A percentile compares a stretch with the other conserved stretches of the same genome.
Conservation (phyloP, 495 filamentous ascomycete species). For the Talaromyces wortmannii region DNA sequence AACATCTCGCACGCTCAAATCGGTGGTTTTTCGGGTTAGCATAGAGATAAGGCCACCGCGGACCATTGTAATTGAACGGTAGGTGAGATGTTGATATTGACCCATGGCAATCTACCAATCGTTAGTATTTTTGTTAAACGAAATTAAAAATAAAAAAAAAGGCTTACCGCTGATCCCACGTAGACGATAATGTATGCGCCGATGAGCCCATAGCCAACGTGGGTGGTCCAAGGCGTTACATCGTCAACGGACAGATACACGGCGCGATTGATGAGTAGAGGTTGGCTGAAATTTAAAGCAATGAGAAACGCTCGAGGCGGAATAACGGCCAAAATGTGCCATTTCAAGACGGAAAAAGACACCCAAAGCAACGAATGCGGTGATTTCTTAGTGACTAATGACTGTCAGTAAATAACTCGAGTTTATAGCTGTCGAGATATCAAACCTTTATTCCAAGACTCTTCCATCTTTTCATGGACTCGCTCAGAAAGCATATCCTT, state of each 20-base stretch:
- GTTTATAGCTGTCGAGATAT: not conserved
- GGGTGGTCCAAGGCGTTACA: slow-evolving; percentile 25
- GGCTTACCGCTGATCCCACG: slow-evolving; percentile 41
- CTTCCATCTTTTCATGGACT: slow-evolving; percentile 27
- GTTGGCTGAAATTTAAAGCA: slow-evolving; percentile 57
- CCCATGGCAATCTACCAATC: slow-evolving; percentile 25
- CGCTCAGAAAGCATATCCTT: slow-evolving; percentile 32
- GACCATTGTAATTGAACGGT: slow-evolving; percentile 52
- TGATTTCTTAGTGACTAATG: slow-evolving; percentile 20
- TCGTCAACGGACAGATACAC: slow-evolving; percentile 39
- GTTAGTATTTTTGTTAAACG: slow-evolving; percentile 6
- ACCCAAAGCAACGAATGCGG: slow-evolving; percentile 38
- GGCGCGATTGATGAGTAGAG: slow-evolving; percentile 52
- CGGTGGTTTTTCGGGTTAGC: slow-evolving; percentile 45
- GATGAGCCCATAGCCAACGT: slow-evolving; percentile 48
- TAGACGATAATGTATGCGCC: slow-evolving; percentile 44
- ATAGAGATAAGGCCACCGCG: slow-evolving; percentile 51
- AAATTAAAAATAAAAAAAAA: slow-evolving; percentile 19
- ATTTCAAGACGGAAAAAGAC: slow-evolving; percentile 38
- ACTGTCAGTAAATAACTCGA: not conserved
- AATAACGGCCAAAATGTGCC: slow-evolving; percentile 38
- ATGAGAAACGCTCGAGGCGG: slow-evolving; percentile 47
- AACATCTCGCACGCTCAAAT: slow-evolving; percentile 29
- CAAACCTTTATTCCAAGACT: slow-evolving; percentile 19
- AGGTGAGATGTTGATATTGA: slow-evolving; percentile 46